phyloP scores from a whole-genome alignment of 1,284 basidiomycete species.

The Anthracocystis walkeri region DNA sequence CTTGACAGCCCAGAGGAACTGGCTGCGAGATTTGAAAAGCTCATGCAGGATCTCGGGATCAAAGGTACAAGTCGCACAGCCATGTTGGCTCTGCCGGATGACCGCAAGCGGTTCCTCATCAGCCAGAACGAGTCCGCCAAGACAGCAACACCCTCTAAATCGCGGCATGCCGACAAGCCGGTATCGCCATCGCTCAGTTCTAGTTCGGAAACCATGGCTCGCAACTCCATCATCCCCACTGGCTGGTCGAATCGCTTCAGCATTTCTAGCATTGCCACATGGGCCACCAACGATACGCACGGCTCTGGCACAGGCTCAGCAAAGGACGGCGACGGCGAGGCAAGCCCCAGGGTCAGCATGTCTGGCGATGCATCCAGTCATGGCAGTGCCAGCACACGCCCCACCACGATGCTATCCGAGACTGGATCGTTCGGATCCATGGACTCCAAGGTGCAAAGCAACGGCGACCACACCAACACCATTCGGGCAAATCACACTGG shows the following conservation, averaged over 20 bases:
- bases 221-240: constrained; percentile 39
- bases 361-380: constrained; percentile 33
- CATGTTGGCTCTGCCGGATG: constrained; percentile 77
- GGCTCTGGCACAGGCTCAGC: constrained; percentile 19
- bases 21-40: constrained; percentile 41
- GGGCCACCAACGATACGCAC: constrained; percentile 52
- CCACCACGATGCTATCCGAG: constrained; percentile 41
- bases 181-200: constrained; percentile 78
- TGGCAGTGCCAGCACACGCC: constrained; percentile 37
- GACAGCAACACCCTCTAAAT: constrained; percentile 35
- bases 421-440: constrained; percentile 31
- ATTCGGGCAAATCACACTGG: constrained; percentile 45
- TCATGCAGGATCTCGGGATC: constrained; percentile 72
- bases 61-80: constrained; percentile 78
- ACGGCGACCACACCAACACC: constrained; percentile 25
- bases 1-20: constrained; percentile 42
- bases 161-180: constrained; percentile 69
- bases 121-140: constrained; percentile 57
- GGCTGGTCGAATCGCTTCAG: constrained; percentile 81
- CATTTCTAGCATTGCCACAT: constrained; percentile 76
- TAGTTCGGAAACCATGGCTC: constrained; percentile 45
- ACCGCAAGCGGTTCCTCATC: constrained; percentile 80
- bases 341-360: constrained; percentile 27
- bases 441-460: constrained; percentile 15
- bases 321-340: constrained; percentile 27